Evolutionary conservation across 2,329 filamentous ascomycete species (phyloP), one percentile per base, ranked within the genome.

Genomic region (Trichophyton rubrum): DNA sequence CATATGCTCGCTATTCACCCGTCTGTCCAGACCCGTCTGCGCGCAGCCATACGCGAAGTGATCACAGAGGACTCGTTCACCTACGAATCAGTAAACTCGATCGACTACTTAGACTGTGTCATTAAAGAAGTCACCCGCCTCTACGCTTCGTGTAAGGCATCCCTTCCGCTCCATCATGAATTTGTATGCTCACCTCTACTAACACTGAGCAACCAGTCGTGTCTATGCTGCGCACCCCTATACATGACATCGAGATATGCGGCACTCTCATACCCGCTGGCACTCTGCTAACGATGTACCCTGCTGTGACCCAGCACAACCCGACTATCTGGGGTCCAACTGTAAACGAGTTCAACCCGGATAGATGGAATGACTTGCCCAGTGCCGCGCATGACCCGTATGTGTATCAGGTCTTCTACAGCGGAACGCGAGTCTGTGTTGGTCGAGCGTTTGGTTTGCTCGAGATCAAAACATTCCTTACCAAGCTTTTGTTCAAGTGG

Each of bases 371-470:
- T 27, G 20, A 40, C 5, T 41, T 60, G 27, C 58, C 58, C 9
- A 11, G 38, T n/a, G 27, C 58, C 15, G 58, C 58, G 11, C 45
- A 55, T 24, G 59, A 55, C 20, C 47, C 30, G 4, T 60, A 60
- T 6, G 49, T 55, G 38, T 60, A 56, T n/a, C 59, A 60, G 22
- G 43, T 49, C 13, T 60, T 60, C 47, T 38, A 60, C 30, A 60
- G 47, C 7, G 59, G 59, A 8, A 35, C 59, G 22, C 47, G 59
- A 20, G 27, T 55, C 4, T 60, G 59, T 22, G 38, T 60, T 1
- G 59, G 59, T 1, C 51, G 55, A 24, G 47, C 59, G 5, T 60
- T 60, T 53, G 59, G 47, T 27, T 20, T 60, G 20, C 59, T 60
- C 24, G 59, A 60, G 35, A 47, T 60, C 13, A 60, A 60, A 22